Evolutionary conservation across 768 basidiomycete species (phyloP), one percentile per base, ranked within the genome.

Genomic region (Auriscalpium vulgare): DNA sequence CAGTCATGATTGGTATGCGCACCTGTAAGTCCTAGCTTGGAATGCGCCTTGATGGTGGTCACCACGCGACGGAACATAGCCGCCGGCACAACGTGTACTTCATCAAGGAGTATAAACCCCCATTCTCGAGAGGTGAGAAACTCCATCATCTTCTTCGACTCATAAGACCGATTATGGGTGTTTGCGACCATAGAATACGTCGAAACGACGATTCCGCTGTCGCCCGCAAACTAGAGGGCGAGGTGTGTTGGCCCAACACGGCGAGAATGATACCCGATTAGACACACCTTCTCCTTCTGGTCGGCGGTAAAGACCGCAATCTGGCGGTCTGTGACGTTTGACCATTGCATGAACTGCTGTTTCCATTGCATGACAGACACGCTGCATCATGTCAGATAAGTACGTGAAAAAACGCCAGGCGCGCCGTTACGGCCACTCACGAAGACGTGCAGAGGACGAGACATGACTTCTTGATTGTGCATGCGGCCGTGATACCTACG

Each of bases 101-200:
- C 97, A 66, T 99, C 97, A 45, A 99, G 78, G 17, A 99, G 76
- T 60, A 99, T 89, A 72, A 97, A 97, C 9, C 97, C 97, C 97
- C 97, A 99, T 71, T 99, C 97, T 53, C 95, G 78, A n/a, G 92
- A 94, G 34, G 92, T 92, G 47, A 99, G 71, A 67, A 98, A 99
- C 62, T 99, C 95, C 97, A 99, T 99, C 91, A 98, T 97, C 76
- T 98, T 97, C 75, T 97, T 94, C 16, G 97, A 91, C 67, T 95
- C 94, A 68, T 98, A 93, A n/a, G 97, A 97, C 62, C 97, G 84
- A 69, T 97, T 97, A 66, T 94, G 91, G 3, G 93, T 97, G 68
- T 97, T 97, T 35, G 97, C 95, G 51, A 99, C 95, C 97, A 99
- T 99, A 4, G 95, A 97, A 69, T 99, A 99, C 10, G 97, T 98